phyloP scores from a whole-genome alignment of 768 basidiomycete genomes.

The Tulasnella sp. region DNA sequence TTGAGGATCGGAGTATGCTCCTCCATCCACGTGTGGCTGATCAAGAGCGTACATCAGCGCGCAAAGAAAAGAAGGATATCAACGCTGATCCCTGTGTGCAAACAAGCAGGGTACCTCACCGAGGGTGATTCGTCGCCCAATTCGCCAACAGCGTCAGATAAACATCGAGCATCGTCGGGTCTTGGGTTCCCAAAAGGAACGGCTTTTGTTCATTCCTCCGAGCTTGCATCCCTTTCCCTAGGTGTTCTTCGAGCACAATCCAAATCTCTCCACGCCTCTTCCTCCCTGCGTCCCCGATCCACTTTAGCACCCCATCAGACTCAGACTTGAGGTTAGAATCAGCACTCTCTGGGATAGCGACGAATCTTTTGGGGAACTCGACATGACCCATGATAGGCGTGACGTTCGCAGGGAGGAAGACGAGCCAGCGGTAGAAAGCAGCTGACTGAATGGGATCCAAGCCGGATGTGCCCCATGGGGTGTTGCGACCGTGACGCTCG shows the following conservation, averaged over 20 bases:
- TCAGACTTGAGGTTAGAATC: background rate
- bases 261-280: background rate
- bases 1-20: conserved; percentile 7
- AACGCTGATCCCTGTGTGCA: no score
- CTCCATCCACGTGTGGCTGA: conserved; percentile 8
- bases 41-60: no score
- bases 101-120: no score
- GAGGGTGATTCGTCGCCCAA: conserved; percentile 5
- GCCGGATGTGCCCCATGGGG: background rate
- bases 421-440: conserved; percentile 4
- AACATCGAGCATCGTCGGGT: conserved; percentile 10
- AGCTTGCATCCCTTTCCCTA: background rate
- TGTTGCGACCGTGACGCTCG: background rate
- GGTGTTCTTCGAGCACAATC: background rate
- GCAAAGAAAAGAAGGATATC: no score
- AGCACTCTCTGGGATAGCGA: background rate
- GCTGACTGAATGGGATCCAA: background rate
- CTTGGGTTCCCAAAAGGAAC: conserved; percentile 11
- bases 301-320: background rate
- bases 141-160: conserved; percentile 4
- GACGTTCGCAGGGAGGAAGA: conserved; percentile 11
- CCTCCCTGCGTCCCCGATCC: background rate
- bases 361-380: conserved; percentile 11
- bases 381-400: background rate
- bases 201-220: background rate